Evolutionary conservation across 306 rosid genomes (phyloP).

Genomic region (Cyamopsis tetragonoloba): DNA sequence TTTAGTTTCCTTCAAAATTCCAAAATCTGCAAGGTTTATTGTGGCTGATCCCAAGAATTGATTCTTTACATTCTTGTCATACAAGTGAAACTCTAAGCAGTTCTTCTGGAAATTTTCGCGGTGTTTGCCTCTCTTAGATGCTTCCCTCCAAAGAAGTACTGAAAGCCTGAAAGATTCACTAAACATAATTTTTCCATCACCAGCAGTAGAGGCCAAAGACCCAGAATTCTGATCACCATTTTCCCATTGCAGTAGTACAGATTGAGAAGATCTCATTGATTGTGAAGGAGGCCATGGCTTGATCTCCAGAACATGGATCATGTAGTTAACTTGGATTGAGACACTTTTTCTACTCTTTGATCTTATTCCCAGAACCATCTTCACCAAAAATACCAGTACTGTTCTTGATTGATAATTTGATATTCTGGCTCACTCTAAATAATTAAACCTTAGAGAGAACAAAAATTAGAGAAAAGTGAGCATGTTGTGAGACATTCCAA

Average conservation of each 20-base stretch:
- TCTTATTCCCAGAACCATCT: slow-evolving; percentile 83
- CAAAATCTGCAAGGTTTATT: slow-evolving; percentile 71
- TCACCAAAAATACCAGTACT: slow-evolving; percentile 10
- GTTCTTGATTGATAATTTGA: slow-evolving; percentile 13
- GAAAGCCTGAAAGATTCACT: slow-evolving; percentile 57
- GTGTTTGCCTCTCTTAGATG: slow-evolving; percentile 46
- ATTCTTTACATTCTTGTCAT: slow-evolving; percentile 57
- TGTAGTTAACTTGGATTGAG: slow-evolving; percentile 49
- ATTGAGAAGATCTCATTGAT: slow-evolving; percentile 46
- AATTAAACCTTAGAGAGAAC: slow-evolving; percentile 37
- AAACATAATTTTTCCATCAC: slow-evolving; percentile 44
- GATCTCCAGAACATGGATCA: slow-evolving; percentile 60
- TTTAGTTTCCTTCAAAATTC: slow-evolving; percentile 41
- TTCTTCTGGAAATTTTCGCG: slow-evolving; percentile 59
- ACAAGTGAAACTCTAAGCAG: slow-evolving; percentile 57
- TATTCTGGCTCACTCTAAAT: slow-evolving; percentile 17
- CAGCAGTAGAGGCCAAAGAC: slow-evolving; percentile 32
- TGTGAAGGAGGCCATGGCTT: slow-evolving; percentile 77
- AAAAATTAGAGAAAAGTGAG: slow-evolving; percentile 22
- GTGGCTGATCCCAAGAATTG: slow-evolving; percentile 62
- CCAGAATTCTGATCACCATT: slow-evolving; percentile 59
- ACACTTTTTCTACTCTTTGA: slow-evolving; percentile 54
- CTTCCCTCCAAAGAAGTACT: slow-evolving; percentile 41
- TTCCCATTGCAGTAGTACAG: slow-evolving; percentile 69
- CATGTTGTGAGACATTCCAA: background rate